Evolutionary conservation across 2,329 filamentous ascomycete genomes (phyloP).

Genomic region (Alternaria burnsii): DNA sequence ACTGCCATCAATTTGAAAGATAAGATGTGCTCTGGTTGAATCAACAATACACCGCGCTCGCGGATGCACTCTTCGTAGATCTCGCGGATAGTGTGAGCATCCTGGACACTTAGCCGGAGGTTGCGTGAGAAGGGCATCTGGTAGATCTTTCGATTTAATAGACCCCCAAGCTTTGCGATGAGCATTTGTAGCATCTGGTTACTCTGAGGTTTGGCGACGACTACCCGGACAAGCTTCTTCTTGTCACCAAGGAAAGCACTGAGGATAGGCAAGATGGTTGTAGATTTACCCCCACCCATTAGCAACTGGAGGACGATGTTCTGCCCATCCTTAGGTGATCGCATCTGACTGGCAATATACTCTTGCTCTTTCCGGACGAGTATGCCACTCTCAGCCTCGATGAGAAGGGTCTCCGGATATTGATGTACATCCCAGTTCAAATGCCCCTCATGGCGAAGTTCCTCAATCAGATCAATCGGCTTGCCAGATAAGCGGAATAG

Average conservation of each 20-base stretch:
- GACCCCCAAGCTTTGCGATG: constrained; percentile 62
- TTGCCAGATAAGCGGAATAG: constrained; percentile 23
- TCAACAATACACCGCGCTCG: constrained; percentile 64
- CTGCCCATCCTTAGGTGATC: constrained; percentile 26
- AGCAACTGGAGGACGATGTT: constrained; percentile 47
- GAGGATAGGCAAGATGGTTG: constrained; percentile 43
- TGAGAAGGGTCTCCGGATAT: constrained; percentile 67
- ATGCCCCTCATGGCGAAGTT: constrained; percentile 61
- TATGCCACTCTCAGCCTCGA: constrained; percentile 71
- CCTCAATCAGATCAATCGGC: constrained; percentile 39
- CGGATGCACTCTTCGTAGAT: constrained; percentile 60
- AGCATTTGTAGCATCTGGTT: constrained; percentile 69
- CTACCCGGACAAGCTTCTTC: constrained; percentile 61
- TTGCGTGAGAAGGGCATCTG: constrained; percentile 68
- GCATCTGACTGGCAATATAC: constrained; percentile 67
- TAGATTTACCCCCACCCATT: constrained; percentile 49
- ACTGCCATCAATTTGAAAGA: constrained; percentile 70
- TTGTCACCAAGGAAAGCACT: constrained; percentile 59
- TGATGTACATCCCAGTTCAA: constrained; percentile 62
- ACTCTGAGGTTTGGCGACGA: constrained; percentile 69
- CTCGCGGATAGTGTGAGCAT: constrained; percentile 49
- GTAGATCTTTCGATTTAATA: constrained; percentile 64
- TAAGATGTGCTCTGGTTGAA: constrained; percentile 70
- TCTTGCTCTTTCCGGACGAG: constrained; percentile 68
- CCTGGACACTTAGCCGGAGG: constrained; percentile 42